Percentiles rank a stretch among this genome's conserved stretches.
These are phyloP conservation scores for Austroboletus olivaceoglutinosus DNA, from an alignment of 1,284 basidiomycete species.

Conservation along the genomic window DNA sequence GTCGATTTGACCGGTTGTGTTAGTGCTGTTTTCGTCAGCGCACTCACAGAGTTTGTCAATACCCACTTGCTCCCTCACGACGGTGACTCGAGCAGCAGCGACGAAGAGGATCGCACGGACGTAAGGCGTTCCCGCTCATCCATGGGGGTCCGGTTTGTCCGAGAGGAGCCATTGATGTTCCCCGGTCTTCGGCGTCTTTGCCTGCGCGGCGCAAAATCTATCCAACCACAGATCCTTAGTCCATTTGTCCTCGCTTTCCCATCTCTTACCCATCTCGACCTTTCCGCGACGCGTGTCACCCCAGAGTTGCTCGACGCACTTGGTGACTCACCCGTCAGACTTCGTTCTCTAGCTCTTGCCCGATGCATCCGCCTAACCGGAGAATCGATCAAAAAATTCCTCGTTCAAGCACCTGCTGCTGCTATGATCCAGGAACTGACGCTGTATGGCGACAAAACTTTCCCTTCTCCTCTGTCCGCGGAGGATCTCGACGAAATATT, in stretches of 20 bases:
- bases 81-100: conserved; percentile 45
- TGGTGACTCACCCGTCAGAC: conserved; percentile 62
- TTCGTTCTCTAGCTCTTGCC: conserved; percentile 84
- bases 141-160: conserved; percentile 33
- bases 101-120: conserved; percentile 36
- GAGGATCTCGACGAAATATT: conserved; percentile 74
- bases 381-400: conserved; percentile 73
- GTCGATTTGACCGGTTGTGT: conserved; percentile 95
- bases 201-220: conserved; percentile 79
- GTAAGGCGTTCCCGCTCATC: conserved; percentile 30
- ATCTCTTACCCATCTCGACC: conserved; percentile 85
- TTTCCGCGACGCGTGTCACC: conserved; percentile 81
- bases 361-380: conserved; percentile 85
- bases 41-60: conserved; percentile 80
- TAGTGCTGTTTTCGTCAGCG: conserved; percentile 82
- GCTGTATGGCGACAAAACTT: conserved; percentile 87
- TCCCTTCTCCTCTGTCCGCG: conserved; percentile 72
- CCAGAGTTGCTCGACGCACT: conserved; percentile 74
- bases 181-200: conserved; percentile 82
- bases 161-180: conserved; percentile 61
- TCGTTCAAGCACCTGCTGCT: conserved; percentile 69
- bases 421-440: conserved; percentile 74
- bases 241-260: conserved; percentile 86
- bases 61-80: conserved; percentile 59
- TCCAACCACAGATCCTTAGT: conserved; percentile 68